A percentile compares a stretch with the other conserved stretches of the same genome.
Conservation (phyloP, 768 basidiomycete genomes). For the Daedaleopsis sinensis region DNA sequence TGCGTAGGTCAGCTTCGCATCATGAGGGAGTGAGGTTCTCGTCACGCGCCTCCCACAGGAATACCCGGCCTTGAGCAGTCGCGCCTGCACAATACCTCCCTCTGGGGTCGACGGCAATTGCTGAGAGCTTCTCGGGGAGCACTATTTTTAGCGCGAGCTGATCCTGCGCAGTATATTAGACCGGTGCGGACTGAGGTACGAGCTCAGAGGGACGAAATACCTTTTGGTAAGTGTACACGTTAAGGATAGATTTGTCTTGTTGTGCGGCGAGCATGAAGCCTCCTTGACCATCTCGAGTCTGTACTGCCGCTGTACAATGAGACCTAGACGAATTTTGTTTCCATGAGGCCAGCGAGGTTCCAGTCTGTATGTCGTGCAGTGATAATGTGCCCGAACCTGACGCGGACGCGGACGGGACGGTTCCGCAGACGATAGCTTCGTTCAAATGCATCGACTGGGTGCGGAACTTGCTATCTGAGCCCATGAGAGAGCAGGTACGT, state of each 20-base stretch:
- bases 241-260: constrained; percentile 84
- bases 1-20: neutral
- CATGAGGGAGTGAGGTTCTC: neutral
- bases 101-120: constrained; percentile 70
- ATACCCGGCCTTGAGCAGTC: constrained; percentile 85
- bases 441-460: constrained; percentile 56
- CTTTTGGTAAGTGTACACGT: constrained; percentile 95
- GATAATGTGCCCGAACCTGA: constrained; percentile 65
- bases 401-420: constrained; percentile 49
- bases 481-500: no score
- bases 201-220: constrained; percentile 40
- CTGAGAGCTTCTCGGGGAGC: constrained; percentile 86
- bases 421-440: constrained; percentile 68
- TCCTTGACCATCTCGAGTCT: constrained; percentile 72
- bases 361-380: constrained; percentile 82
- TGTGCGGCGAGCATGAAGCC: constrained; percentile 86
- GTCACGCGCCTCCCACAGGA: constrained; percentile 93
- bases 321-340: constrained; percentile 75
- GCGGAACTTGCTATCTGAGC: no score
- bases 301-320: constrained; percentile 70
- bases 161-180: constrained; percentile 55
- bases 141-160: constrained; percentile 87
- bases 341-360: constrained; percentile 78
- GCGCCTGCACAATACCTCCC: constrained; percentile 88
- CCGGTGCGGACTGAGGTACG: neutral